Evolutionary conservation across 2,329 filamentous ascomycete genomes (phyloP).

Genomic region (Ophiocordyceps camponoti-saundersi): DNA sequence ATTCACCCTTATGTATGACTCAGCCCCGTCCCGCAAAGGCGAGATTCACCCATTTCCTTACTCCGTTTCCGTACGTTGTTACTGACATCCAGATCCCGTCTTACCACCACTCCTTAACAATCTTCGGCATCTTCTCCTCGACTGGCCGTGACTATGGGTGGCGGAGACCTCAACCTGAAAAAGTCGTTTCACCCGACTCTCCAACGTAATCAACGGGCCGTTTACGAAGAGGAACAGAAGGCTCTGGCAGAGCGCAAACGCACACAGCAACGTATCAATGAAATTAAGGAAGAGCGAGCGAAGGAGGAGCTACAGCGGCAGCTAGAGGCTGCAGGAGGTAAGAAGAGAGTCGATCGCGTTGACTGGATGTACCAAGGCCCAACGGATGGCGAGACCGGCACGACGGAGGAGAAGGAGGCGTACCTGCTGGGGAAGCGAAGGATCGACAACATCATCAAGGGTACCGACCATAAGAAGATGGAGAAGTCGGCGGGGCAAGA

Average conservation of each 20-base stretch:
- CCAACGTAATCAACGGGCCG: slow-evolving; percentile 75
- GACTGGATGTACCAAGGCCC: slow-evolving; percentile 98
- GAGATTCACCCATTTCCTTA: no score
- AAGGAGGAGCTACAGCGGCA: slow-evolving; percentile 83
- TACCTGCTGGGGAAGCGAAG: slow-evolving; percentile 85
- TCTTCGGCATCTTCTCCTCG: background rate
- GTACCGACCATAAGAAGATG: slow-evolving; percentile 62
- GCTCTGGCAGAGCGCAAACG: slow-evolving; percentile 90
- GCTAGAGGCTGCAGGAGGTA: slow-evolving; percentile 75
- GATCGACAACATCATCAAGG: slow-evolving; percentile 69
- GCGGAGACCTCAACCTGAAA: slow-evolving; percentile 89
- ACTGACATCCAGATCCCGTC: background rate
- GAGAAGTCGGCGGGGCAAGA: slow-evolving; percentile 56
- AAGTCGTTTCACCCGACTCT: slow-evolving; percentile 89
- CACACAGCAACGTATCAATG: slow-evolving; percentile 78
- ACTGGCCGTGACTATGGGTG: slow-evolving; percentile 51
- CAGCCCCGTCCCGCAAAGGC: no score
- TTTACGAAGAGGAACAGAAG: slow-evolving; percentile 83
- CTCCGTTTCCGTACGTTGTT: no score
- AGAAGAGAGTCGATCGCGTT: slow-evolving; percentile 64
- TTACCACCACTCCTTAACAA: background rate
- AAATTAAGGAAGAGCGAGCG: slow-evolving; percentile 82
- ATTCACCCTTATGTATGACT: no score
- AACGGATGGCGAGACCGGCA: slow-evolving; percentile 56
- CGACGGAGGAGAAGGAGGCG: slow-evolving; percentile 77